Base-by-base conservation (phyloP, 331 rosid genomes). In the Pyracantha coccinea region DNA sequence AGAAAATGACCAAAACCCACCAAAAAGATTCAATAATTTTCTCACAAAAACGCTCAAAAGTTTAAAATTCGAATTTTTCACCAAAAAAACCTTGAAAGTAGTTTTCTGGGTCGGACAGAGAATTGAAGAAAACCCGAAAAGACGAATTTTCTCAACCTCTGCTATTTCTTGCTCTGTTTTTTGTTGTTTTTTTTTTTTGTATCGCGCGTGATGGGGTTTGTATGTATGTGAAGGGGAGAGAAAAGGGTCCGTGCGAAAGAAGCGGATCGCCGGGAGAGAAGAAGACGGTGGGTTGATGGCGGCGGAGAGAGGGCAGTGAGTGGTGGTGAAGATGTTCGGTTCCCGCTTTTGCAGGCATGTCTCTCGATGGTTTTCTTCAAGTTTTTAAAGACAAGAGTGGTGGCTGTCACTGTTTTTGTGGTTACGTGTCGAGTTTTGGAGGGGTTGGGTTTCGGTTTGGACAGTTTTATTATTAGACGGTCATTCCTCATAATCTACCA, bases 341-440 rank as follows among this genome's bases (percentile, higher is more conserved):
- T 66, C 71, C 77, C 77, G 69, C 47, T 41, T 73, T n/a, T 73
- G 77, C 59, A 60, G 69, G 45, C 16, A 28, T 3, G 77, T 41
- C 31, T 3, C 54, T 35, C 66, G 69, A 41, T 61, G 77, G 77
- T 58, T 32, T 41, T 6, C 6, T 25, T 66, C 68, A 44, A 53
- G 33, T 11, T 60, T 72, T 73, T 60, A 10, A 24, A 67, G 78
- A n/a, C 62, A 57, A 16, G 58, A 53, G 62, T 4, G 27, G n/a
- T 17, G 35, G 11, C 29, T 27, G 60, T 44, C 69, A 60, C 60
- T 73, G n/a, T 25, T 58, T 38, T 25, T 11, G 7, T 63, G 2
- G 4, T 67, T 81, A 81, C 96, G 94, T 88, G 97, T 75, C 94
- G 15, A 10, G 29, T 0, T 76, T 27, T 59, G 72, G 75, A 58